Evolutionary conservation across 139 green algal species (phyloP).

Genomic region (Chlorella sp.): DNA sequence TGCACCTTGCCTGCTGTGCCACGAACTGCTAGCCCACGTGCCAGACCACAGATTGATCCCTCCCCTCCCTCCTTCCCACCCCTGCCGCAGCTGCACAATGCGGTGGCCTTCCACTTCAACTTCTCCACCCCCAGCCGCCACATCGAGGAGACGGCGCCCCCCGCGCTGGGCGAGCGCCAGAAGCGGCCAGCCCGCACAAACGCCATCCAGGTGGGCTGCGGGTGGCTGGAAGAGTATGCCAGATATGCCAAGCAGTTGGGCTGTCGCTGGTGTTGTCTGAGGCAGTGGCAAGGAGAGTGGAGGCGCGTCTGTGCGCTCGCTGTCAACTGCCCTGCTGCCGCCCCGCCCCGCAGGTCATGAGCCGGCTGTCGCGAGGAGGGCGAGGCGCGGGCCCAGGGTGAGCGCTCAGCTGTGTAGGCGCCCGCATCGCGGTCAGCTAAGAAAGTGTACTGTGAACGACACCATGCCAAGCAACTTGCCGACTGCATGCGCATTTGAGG

Average conservation of each 20-base stretch:
- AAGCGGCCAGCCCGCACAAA: slow-evolving; percentile 21
- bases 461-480: too few relatives aligned
- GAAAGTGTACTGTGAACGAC: too few relatives aligned
- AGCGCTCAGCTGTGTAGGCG: not conserved
- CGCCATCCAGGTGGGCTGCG: not conserved
- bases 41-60: not conserved
- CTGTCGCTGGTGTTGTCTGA: too few relatives aligned
- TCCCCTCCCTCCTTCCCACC: not conserved
- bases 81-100: slow-evolving; percentile 28
- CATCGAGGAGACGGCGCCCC: slow-evolving; percentile 8
- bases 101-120: slow-evolving; percentile 52
- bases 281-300: too few relatives aligned
- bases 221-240: too few relatives aligned
- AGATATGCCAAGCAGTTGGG: too few relatives aligned
- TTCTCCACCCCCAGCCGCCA: slow-evolving; percentile 41
- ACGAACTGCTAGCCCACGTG: too few relatives aligned
- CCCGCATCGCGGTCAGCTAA: too few relatives aligned
- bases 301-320: too few relatives aligned
- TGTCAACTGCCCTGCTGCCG: too few relatives aligned
- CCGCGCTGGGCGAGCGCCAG: slow-evolving; percentile 27
- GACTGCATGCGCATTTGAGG: too few relatives aligned
- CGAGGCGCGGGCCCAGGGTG: slow-evolving; percentile 7
- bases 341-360: slow-evolving; percentile 20
- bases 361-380: not conserved
- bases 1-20: too few relatives aligned